Base-by-base conservation (phyloP, 805 yeast species). In the Blastobotrys terrestris region DNA sequence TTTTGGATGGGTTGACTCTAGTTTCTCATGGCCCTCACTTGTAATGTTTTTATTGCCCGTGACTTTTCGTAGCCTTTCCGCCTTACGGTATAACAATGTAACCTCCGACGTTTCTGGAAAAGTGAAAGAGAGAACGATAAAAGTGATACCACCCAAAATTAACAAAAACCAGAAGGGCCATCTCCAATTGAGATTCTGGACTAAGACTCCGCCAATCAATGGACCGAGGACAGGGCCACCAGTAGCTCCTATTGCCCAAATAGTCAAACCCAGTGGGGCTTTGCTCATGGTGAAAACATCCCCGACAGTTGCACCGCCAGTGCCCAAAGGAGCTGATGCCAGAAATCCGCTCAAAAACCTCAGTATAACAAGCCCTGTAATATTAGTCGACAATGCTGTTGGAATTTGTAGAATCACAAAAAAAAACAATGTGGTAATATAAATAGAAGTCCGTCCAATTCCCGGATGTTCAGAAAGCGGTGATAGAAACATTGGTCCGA, bases 21-120 rank as follows among this genome's bases (percentile, higher is more conserved):
- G 62, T 50, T 77, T 80, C n/a, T 72, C 51, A 26, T 26, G 35
- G 61, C 79, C 84, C 0, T 77, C 76, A 3, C 80, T 78, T 55
- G 65, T 72, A 35, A 64, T 64, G 3, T 63, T 56, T 6, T 60
- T 48, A 55, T 75, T 71, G 11, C 44, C 44, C 11, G 44, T 41
- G 13, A 55, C 55, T 26, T 58, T 58, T 18, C 96, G 80, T 57
- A 87, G 63, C 62, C 69, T 76, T 53, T 69, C 70, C 20, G 96
- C 95, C 66, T 83, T 79, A 50, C 65, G 76, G 62, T 82, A 83
- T 56, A 87, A 72, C 52, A 88, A 82, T 5, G 83, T 88, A 6
- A 96, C 96, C 3, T 92, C 87, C 68, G 83, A 81, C 0, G 87
- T 88, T 68, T 88, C 96, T 2, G 84, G 84, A 45, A 80, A 69